phyloP scores from a whole-genome alignment of 768 basidiomycete genomes.

The Hericium coralloides region DNA sequence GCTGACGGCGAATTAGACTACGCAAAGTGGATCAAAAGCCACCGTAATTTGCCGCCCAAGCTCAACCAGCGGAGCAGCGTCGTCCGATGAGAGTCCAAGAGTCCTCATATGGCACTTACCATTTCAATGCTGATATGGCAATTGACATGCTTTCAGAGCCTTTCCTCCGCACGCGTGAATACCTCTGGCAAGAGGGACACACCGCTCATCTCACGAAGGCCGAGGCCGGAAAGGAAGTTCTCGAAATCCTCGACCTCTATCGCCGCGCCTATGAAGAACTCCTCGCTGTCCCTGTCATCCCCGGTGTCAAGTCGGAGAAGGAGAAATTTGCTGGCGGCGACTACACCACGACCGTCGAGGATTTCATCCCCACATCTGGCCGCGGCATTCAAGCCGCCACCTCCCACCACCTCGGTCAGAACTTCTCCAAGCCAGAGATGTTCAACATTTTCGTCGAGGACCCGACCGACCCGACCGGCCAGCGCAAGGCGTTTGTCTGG shows the following conservation, averaged over 20 bases:
- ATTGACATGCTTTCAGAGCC: conserved; percentile 50
- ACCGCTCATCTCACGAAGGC: conserved; percentile 85
- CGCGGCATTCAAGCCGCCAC: conserved; percentile 98
- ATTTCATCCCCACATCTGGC: conserved; percentile 96
- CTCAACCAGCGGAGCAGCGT: conserved; percentile 99
- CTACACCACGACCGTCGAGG: conserved; percentile 97
- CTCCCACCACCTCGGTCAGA: conserved; percentile 96
- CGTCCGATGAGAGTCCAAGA: conserved; percentile 99
- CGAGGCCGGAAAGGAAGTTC: conserved; percentile 89
- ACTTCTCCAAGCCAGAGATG: conserved; percentile 94
- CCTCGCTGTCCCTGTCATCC: conserved; percentile 94
- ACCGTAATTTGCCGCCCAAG: conserved; percentile 94
- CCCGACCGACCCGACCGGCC: conserved; percentile 64
- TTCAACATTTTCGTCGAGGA: conserved; percentile 97
- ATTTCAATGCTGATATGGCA: neutral
- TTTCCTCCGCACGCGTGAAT: conserved; percentile 97
- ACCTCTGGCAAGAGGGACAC: conserved; percentile 99
- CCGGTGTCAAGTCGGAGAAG: conserved; percentile 96
- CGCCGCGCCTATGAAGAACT: conserved; percentile 93
- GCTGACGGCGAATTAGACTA: conserved; percentile 51
- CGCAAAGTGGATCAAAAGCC: conserved; percentile 96
- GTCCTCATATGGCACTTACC: conserved; percentile 57
- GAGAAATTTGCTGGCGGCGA: conserved; percentile 98
- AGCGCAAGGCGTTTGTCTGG: conserved; percentile 80
- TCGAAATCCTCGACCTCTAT: conserved; percentile 92